Conservation (phyloP, 495 filamentous ascomycete species). For the Evansstolkia leycettana region DNA sequence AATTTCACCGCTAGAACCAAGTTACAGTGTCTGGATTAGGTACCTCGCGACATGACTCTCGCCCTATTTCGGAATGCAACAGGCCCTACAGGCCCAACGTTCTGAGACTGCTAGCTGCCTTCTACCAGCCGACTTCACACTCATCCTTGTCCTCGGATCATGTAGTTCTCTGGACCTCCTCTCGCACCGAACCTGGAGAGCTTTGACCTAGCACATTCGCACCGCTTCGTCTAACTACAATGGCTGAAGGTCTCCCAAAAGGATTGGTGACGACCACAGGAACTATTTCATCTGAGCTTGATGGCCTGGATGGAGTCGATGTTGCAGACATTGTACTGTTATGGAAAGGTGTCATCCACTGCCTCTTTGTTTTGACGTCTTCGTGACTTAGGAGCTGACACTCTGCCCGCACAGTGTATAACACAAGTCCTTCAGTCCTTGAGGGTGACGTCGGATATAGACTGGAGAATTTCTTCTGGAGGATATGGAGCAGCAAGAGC, state of each 20-base stretch:
- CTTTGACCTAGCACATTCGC: too few species aligned
- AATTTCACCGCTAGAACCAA: too few species aligned
- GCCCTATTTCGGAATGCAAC: neutral
- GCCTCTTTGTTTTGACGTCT: neutral
- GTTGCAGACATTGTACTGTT: conserved; percentile 25
- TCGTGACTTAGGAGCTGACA: conserved; percentile 1
- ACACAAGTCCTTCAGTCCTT: conserved; percentile 23
- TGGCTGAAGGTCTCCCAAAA: conserved; percentile 40
- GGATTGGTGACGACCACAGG: conserved; percentile 33
- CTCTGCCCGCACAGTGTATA: conserved; percentile 23
- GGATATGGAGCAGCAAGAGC: conserved; percentile 30
- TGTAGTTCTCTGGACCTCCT: neutral
- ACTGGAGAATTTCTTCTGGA: conserved; percentile 43
- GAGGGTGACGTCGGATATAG: conserved; percentile 27
- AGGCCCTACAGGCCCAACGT: neutral
- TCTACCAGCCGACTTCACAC: neutral
- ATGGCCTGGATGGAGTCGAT: conserved; percentile 17
- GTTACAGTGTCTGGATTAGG: too few species aligned
- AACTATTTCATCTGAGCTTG: conserved; percentile 15
- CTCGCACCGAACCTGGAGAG: neutral
- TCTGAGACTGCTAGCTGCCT: neutral
- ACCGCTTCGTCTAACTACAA: conserved; percentile 9
- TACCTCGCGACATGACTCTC: too few species aligned
- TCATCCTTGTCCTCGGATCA: neutral
- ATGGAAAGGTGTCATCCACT: conserved; percentile 35